Conservation (phyloP, 129 eudicot species). For the Centrapalus pauciflorus region DNA sequence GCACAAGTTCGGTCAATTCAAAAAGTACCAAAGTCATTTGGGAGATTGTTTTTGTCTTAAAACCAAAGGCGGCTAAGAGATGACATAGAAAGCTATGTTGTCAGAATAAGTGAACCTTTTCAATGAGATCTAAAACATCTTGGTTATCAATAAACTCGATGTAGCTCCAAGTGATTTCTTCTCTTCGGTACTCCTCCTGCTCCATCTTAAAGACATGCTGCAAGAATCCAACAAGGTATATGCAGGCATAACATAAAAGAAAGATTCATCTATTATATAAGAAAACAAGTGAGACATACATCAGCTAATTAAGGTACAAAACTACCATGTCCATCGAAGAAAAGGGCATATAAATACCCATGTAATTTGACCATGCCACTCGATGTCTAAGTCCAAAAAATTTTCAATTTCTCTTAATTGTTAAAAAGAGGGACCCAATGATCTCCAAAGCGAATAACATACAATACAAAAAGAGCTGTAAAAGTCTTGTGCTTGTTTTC, state of each 20-base stretch:
- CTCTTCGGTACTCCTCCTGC: slow-evolving; percentile 91
- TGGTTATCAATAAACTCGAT: slow-evolving; percentile 96
- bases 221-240: slow-evolving; percentile 13
- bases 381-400: too few species aligned
- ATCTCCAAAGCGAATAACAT: too few species aligned
- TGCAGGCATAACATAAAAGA: not conserved
- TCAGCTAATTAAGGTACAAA: not conserved
- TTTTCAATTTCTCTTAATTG: too few species aligned
- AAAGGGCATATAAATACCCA: too few species aligned
- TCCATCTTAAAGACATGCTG: slow-evolving; percentile 99
- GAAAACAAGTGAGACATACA: not conserved
- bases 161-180: slow-evolving; percentile 94
- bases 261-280: not conserved
- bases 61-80: not conserved
- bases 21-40: not conserved
- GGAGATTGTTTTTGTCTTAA: not conserved
- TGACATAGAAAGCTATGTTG: slow-evolving; percentile 1
- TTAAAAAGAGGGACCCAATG: too few species aligned
- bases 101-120: slow-evolving; percentile 57
- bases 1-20: not conserved
- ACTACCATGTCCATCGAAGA: too few species aligned
- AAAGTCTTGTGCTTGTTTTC: too few species aligned
- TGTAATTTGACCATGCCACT: too few species aligned
- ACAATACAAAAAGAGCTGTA: too few species aligned
- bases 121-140: slow-evolving; percentile 94